Evolutionary conservation across 129 eudicot species (phyloP), one percentile per base, ranked within the genome.

Genomic region (Ambrosia artemisiifolia): DNA sequence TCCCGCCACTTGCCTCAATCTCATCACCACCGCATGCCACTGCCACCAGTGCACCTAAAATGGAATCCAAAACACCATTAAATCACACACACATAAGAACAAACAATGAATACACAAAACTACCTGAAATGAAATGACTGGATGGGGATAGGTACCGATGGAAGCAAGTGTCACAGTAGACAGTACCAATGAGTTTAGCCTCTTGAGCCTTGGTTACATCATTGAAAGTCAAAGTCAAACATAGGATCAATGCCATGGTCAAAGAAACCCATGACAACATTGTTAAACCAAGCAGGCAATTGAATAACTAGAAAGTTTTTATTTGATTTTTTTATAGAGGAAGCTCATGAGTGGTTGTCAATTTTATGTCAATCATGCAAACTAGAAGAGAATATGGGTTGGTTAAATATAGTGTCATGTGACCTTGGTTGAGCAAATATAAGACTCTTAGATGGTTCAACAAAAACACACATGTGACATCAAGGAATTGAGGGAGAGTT

Each of bases 61-160:
- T 7, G 70, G 7, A 70, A 50, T 17, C 48, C 49, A 63, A 61
- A 53, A 49, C 83, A 61, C 32, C 38, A 17, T 67, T 50, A 73
- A 67, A 13, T 12, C 19, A 33, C 63, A 55, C 11, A 36, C 6
- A 28, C 16, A 42, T 6, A 36, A 63, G 5, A 7, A 36, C 14
- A 59, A 42, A 65, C 7, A 44, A 10, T 1, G 12, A 69, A 4
- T 30, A 68, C 81, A 61, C 50, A 69, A 61, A 4, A n/a, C 70
- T 70, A 92, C 98, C 98, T 81, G 95, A 67, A 80, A 94, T 90
- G 88, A 85, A 85, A 87, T 94, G 91, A 80, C 80, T 84, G 16
- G 77, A 48, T 54, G 63, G 43, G 51, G 90, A 79, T 67, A 94
- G 65, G 46, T 83, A 73, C 47, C 73, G 79, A 6, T 75, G 86